Evolutionary conservation across 176 grass and related monocot species (phyloP), one percentile per base, ranked within the genome.

Genomic region (Oryza nivara): DNA sequence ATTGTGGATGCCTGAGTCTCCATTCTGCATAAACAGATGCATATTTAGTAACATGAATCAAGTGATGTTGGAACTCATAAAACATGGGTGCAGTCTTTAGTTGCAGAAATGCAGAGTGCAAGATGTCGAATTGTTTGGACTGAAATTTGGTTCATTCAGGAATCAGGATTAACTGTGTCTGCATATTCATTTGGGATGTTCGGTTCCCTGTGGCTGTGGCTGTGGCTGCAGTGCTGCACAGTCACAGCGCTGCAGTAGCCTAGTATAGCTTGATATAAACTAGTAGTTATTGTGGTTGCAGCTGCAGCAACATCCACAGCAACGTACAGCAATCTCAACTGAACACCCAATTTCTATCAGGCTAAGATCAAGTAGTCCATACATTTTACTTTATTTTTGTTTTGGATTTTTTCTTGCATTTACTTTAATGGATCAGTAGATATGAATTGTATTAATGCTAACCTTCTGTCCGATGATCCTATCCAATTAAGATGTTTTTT

Each of bases 11-110:
- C 72, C 48, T 76, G 78, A 61, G 12, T 8, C 61, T 75, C 36
- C 72, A 76, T 81, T 43, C 78, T 87, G 78, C 71, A 70, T 22
- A 68, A 30, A 79, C n/a, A 17, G 16, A 23, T 49, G 11, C 47
- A 14, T 49, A 49, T 56, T 19, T 15, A 56, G 12, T 74, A 61
- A 11, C n/a, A 68, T 5, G 7, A 36, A n/a, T 58, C 43, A 40
- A 56, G 36, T n/a, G 47, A 60, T 23, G 36, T 6, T 32, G 8
- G 15, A 16, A 49, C 4, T 49, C 11, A 49, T 49, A 49, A 13
- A 15, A 49, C 47, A 13, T 11, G 46, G 46, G 46, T 48, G 46
- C 46, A 48, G 11, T 48, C 10, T 48, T 48, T 48, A 48, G 46
- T 48, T 48, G 9, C 46, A 48, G 46, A 48, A 47, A 48, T 13